Base-by-base conservation (phyloP, 2,329 filamentous ascomycete genomes). In the Fusarium mangiferae region DNA sequence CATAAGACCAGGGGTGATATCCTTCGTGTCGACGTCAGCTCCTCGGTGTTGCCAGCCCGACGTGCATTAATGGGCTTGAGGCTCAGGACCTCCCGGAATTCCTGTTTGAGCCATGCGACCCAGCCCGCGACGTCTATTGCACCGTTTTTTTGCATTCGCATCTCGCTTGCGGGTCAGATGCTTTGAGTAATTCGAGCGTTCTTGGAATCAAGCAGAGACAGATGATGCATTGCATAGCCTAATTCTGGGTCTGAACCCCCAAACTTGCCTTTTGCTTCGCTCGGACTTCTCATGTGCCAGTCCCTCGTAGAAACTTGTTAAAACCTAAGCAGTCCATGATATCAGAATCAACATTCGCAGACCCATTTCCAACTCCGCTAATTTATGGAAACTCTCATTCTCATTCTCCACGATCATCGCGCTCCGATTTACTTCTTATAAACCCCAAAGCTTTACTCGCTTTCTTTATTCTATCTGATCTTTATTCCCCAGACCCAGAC, bases 1-100 rank as follows among this genome's bases (percentile, higher is more conserved):
- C 67, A 66, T 70, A 66, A 49, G 35, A 24, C 14, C 52, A 70
- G 59, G 67, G 67, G 66, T 66, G 45, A 24, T 60, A 12, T 24
- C 12, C 54, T 48, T 48, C 8, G 22, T 66, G 52, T 36, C 39
- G 48, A 70, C 67, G 52, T 70, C 67, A 70, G 59, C 66, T 6
- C 0, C 20, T 70, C 67, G 67, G 67, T 18, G 2, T 33, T 22
- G 2, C 0, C 4, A 3, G 0, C 59, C 67, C 66, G 66, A 70
- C 7, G 2, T 45, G 59, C 67, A 70, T 70, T 30, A 45, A 30
- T 35, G 33, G 42, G n/a, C 41, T 39, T 66, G 67, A 70, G 67
- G 59, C 67, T 70, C 66, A 70, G 67, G 67, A 60, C 59, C 59
- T 68, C n/a, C 55, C 63, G 66, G 66, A 39, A 62, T 68, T 52